A percentile compares a stretch with the other conserved stretches of the same genome.
Conservation (phyloP, 2,329 filamentous ascomycete genomes). For the Sporothrix schenckii region DNA sequence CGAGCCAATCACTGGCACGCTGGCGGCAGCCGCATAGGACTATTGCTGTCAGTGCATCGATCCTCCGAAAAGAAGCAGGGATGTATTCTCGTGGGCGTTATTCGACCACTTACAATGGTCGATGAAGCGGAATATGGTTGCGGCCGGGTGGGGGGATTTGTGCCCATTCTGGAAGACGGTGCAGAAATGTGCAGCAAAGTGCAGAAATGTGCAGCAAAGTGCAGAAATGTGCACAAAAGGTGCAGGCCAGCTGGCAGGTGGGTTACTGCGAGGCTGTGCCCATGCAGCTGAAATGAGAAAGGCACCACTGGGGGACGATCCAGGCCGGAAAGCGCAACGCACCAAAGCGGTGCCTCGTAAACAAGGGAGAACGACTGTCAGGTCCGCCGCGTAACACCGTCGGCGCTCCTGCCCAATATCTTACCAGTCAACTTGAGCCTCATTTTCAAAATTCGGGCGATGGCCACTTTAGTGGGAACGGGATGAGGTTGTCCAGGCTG, state of each 20-base stretch:
- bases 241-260: not conserved
- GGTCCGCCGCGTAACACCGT: not conserved
- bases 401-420: not conserved
- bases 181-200: conserved; percentile 7
- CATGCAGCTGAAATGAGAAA: conserved; percentile 13
- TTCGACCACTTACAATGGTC: not conserved
- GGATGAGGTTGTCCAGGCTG: not conserved
- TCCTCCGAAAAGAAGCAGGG: conserved; percentile 12
- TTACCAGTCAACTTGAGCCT: conserved; percentile 11
- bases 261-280: conserved; percentile 16
- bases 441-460: not conserved
- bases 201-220: conserved; percentile 4
- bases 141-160: not conserved
- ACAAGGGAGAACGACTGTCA: not conserved
- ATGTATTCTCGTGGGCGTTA: not conserved
- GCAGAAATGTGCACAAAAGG: conserved; percentile 1
- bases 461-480: not conserved
- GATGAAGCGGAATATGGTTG: not conserved
- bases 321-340: too few species aligned
- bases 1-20: conserved; percentile 1
- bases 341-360: not conserved
- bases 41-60: not conserved
- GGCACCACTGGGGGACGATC: not conserved
- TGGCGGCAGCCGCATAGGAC: not conserved
- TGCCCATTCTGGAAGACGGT: not conserved